Conservation (phyloP, 2,329 filamentous ascomycete species). For the Diaporthe ampelina region DNA sequence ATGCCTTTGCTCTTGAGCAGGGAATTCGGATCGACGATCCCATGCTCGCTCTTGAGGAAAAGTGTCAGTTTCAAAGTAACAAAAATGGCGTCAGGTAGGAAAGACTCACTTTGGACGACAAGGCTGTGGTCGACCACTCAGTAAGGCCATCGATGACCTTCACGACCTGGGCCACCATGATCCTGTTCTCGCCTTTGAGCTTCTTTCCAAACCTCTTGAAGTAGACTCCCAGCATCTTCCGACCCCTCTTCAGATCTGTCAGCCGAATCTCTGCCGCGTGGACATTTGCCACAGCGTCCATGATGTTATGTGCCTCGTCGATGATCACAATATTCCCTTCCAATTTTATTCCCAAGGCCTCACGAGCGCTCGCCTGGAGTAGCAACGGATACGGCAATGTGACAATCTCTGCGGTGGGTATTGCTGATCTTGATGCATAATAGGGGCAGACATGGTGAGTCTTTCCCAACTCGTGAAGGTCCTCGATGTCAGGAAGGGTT, state of each 20-base stretch:
- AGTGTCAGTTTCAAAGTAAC: background rate
- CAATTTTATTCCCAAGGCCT: conserved; percentile 87
- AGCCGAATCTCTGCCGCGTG: conserved; percentile 84
- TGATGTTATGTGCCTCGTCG: conserved; percentile 97
- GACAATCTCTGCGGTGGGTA: conserved; percentile 89
- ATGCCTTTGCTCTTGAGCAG: conserved; percentile 87
- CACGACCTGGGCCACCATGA: conserved; percentile 90
- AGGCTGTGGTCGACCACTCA: conserved; percentile 73
- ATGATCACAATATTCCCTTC: conserved; percentile 94
- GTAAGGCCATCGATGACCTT: conserved; percentile 85
- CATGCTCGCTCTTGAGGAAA: conserved; percentile 66
- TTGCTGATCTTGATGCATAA: conserved; percentile 89
- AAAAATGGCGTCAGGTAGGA: conserved; percentile 8
- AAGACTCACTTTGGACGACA: conserved; percentile 60
- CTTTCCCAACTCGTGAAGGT: conserved; percentile 83
- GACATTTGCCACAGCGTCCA: conserved; percentile 92
- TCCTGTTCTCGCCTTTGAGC: conserved; percentile 90
- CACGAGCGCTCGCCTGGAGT: conserved; percentile 86
- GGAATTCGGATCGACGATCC: conserved; percentile 77
- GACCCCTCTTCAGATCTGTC: conserved; percentile 78
- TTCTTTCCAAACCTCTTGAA: conserved; percentile 89
- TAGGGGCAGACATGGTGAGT: conserved; percentile 90
- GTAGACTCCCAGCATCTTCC: conserved; percentile 84
- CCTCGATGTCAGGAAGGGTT: conserved; percentile 92
- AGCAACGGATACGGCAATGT: conserved; percentile 93